Conservation (phyloP, 179 eudicot species). For the Beta macrorhiza region DNA sequence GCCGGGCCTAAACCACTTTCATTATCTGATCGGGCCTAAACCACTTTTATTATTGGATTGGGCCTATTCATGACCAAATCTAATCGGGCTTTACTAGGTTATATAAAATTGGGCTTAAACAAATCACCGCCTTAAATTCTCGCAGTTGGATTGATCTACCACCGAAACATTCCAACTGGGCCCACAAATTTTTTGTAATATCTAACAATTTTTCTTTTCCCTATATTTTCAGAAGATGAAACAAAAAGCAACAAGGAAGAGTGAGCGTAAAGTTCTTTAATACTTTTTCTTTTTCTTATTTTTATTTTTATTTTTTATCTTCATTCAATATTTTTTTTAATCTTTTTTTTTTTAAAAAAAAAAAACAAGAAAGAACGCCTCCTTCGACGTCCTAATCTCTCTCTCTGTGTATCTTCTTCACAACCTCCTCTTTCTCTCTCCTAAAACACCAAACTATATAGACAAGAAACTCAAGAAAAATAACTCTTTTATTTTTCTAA, state of each 20-base stretch:
- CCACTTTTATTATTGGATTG: no score
- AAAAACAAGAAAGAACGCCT: constrained; percentile 20
- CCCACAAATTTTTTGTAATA: not conserved
- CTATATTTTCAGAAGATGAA: not conserved
- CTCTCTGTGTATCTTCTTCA: constrained; percentile 12
- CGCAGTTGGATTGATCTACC: not conserved
- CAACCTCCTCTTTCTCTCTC: constrained; percentile 20
- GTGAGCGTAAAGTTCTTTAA: constrained; percentile 32
- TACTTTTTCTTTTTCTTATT: not conserved
- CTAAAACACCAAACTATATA: constrained; percentile 10
- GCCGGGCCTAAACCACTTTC: no score
- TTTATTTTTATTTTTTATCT: no score
- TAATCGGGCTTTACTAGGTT: no score
- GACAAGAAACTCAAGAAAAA: constrained; percentile 8
- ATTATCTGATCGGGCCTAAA: no score
- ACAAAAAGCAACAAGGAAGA: constrained; percentile 8
- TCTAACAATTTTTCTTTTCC: not conserved
- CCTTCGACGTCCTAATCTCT: constrained; percentile 25
- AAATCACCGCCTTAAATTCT: not conserved
- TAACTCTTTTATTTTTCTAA: constrained; percentile 11
- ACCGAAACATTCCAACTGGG: not conserved
- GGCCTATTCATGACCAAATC: no score
- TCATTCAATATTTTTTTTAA: no score
- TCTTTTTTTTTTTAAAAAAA: no score
- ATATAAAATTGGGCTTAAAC: not conserved